phyloP scores from a whole-genome alignment of 2,329 filamentous ascomycete genomes.

The Fusarium nelsonii region DNA sequence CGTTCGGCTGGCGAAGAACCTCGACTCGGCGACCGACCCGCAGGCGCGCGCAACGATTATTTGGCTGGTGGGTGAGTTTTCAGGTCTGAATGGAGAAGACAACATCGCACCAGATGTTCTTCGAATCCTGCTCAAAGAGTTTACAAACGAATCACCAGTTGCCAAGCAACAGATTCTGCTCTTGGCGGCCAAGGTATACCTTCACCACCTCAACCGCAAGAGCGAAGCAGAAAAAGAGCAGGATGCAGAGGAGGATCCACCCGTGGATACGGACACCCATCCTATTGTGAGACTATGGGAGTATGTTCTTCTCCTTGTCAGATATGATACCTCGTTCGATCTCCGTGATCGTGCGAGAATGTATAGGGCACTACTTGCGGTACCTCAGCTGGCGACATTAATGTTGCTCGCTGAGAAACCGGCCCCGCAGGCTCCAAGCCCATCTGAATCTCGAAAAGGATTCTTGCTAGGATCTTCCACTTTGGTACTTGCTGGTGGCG shows the following conservation, averaged over 20 bases:
- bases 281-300: slow-evolving; percentile 83
- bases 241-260: slow-evolving; percentile 50
- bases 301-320: slow-evolving; percentile 84
- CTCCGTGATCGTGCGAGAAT: slow-evolving; percentile 90
- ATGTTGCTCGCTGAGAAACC: slow-evolving; percentile 95
- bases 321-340: slow-evolving; percentile 96
- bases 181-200: slow-evolving; percentile 94
- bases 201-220: slow-evolving; percentile 83
- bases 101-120: slow-evolving; percentile 95
- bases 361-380: slow-evolving; percentile 84
- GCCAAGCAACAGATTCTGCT: slow-evolving; percentile 93
- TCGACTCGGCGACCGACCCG: slow-evolving; percentile 88
- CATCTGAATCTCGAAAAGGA: slow-evolving; percentile 83
- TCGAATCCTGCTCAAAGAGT: slow-evolving; percentile 87
- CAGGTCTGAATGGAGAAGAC: slow-evolving; percentile 81
- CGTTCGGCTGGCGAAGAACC: slow-evolving; percentile 87
- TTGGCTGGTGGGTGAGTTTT: slow-evolving; percentile 96
- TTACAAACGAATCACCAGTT: slow-evolving; percentile 83
- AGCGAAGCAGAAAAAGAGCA: slow-evolving; percentile 57
- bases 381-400: slow-evolving; percentile 88
- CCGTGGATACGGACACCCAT: slow-evolving; percentile 61
- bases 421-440: slow-evolving; percentile 88
- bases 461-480: slow-evolving; percentile 87
- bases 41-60: slow-evolving; percentile 94
- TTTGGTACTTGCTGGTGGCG: slow-evolving; percentile 82